Conservation (phyloP, 257 asterid genomes). For the Primulina huaijiensis region DNA sequence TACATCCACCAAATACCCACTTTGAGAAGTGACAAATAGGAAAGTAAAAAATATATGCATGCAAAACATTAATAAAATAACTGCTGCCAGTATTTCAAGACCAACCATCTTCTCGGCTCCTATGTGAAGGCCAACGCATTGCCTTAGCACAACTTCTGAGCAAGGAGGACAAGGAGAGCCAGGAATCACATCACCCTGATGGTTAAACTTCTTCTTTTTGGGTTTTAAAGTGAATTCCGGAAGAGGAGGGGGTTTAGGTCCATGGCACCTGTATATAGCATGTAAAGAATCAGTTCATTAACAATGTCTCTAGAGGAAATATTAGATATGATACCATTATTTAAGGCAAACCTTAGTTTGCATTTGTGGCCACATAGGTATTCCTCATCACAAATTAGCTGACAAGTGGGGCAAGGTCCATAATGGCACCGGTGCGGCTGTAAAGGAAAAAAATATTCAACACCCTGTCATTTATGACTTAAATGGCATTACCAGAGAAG, state of each 20-base stretch:
- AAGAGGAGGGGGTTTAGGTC: slow-evolving; percentile 77
- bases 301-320: slow-evolving; percentile 18
- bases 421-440: slow-evolving; percentile 97
- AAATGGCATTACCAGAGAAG: slow-evolving; percentile 1
- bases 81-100: slow-evolving; percentile 19
- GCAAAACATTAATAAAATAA: slow-evolving; percentile 3
- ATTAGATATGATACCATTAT: slow-evolving; percentile 5
- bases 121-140: slow-evolving; percentile 78
- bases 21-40: background rate
- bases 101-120: slow-evolving; percentile 87
- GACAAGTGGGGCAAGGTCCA: slow-evolving; percentile 89
- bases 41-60: background rate
- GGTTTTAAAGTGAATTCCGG: slow-evolving; percentile 89
- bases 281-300: slow-evolving; percentile 19
- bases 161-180: slow-evolving; percentile 88
- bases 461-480: slow-evolving; percentile 2
- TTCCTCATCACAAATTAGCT: slow-evolving; percentile 63
- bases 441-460: slow-evolving; percentile 20
- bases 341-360: slow-evolving; percentile 59
- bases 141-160: slow-evolving; percentile 77
- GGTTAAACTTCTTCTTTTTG: slow-evolving; percentile 62
- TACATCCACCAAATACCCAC: background rate
- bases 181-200: slow-evolving; percentile 49
- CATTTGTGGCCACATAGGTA: slow-evolving; percentile 83
- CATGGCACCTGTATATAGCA: slow-evolving; percentile 72